These are phyloP conservation scores for Penicillium atrosanguineum DNA, from an alignment of 495 filamentous ascomycete species.

Conservation along the genomic window DNA sequence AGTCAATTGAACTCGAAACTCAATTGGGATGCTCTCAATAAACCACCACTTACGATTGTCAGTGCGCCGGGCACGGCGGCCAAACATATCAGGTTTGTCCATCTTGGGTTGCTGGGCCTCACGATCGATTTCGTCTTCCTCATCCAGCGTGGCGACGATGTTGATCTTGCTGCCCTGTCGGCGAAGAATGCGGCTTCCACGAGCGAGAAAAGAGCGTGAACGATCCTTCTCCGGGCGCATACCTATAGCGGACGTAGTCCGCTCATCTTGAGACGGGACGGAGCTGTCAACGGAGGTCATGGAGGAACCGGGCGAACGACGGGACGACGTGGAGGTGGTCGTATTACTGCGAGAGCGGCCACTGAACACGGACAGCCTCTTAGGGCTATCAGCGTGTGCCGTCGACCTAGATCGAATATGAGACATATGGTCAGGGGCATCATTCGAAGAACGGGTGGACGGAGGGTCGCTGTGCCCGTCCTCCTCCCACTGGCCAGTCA, in stretches of 20 bases:
- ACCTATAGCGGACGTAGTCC: constrained; percentile 28
- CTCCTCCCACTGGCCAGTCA: constrained; percentile 22
- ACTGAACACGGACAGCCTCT: constrained; percentile 42
- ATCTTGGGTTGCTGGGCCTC: constrained; percentile 21
- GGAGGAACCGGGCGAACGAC: constrained; percentile 38
- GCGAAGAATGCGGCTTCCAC: constrained; percentile 51
- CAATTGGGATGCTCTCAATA: constrained; percentile 1
- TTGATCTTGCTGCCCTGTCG: constrained; percentile 53
- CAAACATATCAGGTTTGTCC: constrained; percentile 35
- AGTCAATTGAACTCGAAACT: background rate
- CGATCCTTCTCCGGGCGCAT: constrained; percentile 38
- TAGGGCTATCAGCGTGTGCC: constrained; percentile 40
- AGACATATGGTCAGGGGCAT: constrained; percentile 35
- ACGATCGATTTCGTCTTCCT: constrained; percentile 43
- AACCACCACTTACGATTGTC: constrained; percentile 33
- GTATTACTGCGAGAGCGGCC: constrained; percentile 48
- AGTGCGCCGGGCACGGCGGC: constrained; percentile 30
- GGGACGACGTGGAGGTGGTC: constrained; percentile 39
- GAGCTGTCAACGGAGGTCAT: constrained; percentile 38
- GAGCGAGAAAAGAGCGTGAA: constrained; percentile 43
- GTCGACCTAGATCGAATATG: constrained; percentile 45
- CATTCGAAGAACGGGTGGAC: constrained; percentile 37
- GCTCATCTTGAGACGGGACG: constrained; percentile 30
- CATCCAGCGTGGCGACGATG: constrained; percentile 45
- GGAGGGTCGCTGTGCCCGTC: constrained; percentile 35